Conservation (phyloP, 805 yeast genomes). For the Grigorovia jiainica region DNA sequence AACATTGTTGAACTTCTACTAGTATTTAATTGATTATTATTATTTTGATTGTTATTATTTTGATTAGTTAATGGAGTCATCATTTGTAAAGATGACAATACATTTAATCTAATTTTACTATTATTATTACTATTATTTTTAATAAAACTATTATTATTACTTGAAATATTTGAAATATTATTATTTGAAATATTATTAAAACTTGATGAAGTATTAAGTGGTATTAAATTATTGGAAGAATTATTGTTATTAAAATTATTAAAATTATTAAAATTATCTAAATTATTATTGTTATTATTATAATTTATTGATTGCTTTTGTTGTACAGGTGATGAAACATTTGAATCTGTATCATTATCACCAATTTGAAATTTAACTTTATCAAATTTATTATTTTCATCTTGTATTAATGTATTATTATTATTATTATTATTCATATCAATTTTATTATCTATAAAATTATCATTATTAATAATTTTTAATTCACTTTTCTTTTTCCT, state of each 20-base stretch:
- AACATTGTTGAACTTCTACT: conserved; percentile 2
- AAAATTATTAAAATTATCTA: not conserved
- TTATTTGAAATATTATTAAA: not conserved
- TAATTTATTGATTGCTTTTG: not conserved
- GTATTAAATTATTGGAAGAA: not conserved
- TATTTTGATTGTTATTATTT: conserved; percentile 13
- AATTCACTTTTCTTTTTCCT: conserved; percentile 28
- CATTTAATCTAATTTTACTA: conserved; percentile 24
- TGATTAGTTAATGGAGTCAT: conserved; percentile 44
- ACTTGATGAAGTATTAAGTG: not conserved
- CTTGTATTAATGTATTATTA: too few species aligned
- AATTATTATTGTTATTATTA: not conserved
- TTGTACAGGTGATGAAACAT: conserved; percentile 2
- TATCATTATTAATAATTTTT: not conserved
- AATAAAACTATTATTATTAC: not conserved
- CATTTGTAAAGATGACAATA: conserved; percentile 45
- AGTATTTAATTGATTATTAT: conserved; percentile 1
- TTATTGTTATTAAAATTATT: not conserved
- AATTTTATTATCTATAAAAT: not conserved
- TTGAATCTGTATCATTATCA: conserved; percentile 3
- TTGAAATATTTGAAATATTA: not conserved
- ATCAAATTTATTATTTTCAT: too few species aligned
- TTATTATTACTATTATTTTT: conserved; percentile 7
- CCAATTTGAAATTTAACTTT: conserved; percentile 6
- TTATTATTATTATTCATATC: too few species aligned